Base-by-base conservation (phyloP, 2,329 filamentous ascomycete species). In the Talaromyces verruculosus region DNA sequence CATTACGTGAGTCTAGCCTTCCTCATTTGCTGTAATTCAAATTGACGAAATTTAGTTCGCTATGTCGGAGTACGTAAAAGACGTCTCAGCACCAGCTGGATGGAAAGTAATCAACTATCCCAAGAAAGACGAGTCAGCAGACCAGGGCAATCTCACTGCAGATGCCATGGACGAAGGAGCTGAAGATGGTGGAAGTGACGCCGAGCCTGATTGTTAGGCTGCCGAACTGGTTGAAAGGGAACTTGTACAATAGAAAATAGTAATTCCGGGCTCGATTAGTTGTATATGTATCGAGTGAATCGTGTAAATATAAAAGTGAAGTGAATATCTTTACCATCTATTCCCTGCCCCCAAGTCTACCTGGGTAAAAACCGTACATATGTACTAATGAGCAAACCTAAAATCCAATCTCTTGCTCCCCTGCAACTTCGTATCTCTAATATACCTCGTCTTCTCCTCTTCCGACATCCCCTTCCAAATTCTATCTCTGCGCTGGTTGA, bases 31-130 rank as follows among this genome's bases (percentile, higher is more conserved):
- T 13, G 4, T 45, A 33, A 47, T 59, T 2, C 28, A 62, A n/a
- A 66, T 71, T 62, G 71, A 67, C 30, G 39, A 49, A 17, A 43
- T 4, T 39, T 66, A 83, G 81, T 89, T 89, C 80, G 87, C 87
- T 2, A 89, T 88, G 67, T 85, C 88, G 35, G 87, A 89, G 76
- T 89, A 88, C 67, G 73, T 86, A 62, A 89, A 89, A 72, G 87
- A 89, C 67, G 63, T 78, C 1, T 75, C 73, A 1, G 77, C 82
- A 67, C 75, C 81, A 5, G 79, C 84, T 19, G 85, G 86, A 4
- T 89, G 87, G 87, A 82, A 79, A 72, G 83, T 84, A 35, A 78
- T 87, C 53, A 83, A 84, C 37, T 84, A 88, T 45, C 65, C 66
- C 82, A 85, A 69, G 82, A 79, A 62, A 81, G 82, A 39, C 69